Conservation (phyloP, 306 rosid species). For the Vigna unguiculata region DNA sequence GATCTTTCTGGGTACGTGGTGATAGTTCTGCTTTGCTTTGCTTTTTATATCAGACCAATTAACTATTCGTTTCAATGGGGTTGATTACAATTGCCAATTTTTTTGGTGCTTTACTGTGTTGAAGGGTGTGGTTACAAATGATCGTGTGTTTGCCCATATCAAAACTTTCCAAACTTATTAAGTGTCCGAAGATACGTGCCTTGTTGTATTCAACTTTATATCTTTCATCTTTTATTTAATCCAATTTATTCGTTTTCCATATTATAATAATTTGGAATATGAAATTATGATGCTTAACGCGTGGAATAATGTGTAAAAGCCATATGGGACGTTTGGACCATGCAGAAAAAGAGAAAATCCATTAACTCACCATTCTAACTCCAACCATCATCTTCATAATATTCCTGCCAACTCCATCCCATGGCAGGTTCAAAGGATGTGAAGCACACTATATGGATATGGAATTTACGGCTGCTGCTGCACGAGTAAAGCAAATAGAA, state of each 20-base stretch:
- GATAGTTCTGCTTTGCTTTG: too few relatives aligned
- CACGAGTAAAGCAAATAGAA: too few relatives aligned
- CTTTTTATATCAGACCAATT: neutral
- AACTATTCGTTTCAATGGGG: neutral
- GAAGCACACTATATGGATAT: too few relatives aligned
- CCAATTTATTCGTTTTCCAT: slow-evolving; percentile 43
- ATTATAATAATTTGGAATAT: slow-evolving; percentile 30
- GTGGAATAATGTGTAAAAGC: slow-evolving; percentile 40
- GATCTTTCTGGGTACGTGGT: neutral
- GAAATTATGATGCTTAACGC: slow-evolving; percentile 37
- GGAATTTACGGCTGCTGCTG: too few relatives aligned
- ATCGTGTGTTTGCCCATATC: slow-evolving; percentile 35
- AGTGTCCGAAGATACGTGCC: slow-evolving; percentile 56
- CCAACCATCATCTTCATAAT: slow-evolving; percentile 1
- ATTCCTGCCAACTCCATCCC: slow-evolving; percentile 6
- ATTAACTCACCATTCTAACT: slow-evolving; percentile 13
- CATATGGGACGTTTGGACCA: slow-evolving; percentile 46
- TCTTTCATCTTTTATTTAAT: slow-evolving; percentile 31
- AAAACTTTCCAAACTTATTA: slow-evolving; percentile 42
- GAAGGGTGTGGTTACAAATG: too few relatives aligned
- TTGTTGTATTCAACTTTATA: slow-evolving; percentile 52
- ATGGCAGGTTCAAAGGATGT: too few relatives aligned
- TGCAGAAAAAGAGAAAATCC: slow-evolving; percentile 35
- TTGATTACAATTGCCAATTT: neutral
- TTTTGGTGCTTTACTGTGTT: slow-evolving; percentile 50